These are phyloP conservation scores for Trifolium dubium DNA, from an alignment of 306 rosid species.

Conservation along the genomic window DNA sequence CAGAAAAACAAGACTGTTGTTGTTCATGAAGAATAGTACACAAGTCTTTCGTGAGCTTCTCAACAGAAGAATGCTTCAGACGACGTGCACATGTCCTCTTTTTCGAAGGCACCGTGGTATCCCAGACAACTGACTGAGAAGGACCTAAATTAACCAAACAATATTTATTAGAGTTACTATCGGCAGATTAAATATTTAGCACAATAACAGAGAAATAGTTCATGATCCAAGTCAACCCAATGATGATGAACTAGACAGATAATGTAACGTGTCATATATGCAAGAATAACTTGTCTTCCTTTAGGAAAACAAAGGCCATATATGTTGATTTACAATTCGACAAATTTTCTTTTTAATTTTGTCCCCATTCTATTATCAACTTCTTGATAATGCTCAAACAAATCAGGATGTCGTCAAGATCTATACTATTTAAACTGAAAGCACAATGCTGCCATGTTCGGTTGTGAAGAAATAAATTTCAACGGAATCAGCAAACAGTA, in stretches of 20 bases:
- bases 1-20: conserved; percentile 86
- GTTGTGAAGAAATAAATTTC: conserved; percentile 18
- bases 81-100: conserved; percentile 86
- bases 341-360: neutral
- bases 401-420: conserved; percentile 26
- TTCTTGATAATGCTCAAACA: conserved; percentile 31
- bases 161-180: conserved; percentile 39
- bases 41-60: conserved; percentile 93
- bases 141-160: conserved; percentile 69
- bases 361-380: conserved; percentile 21
- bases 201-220: neutral
- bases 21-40: conserved; percentile 88
- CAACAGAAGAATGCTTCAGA: conserved; percentile 84
- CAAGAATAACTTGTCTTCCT: conserved; percentile 23
- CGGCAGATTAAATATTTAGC: conserved; percentile 23
- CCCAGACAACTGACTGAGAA: conserved; percentile 93
- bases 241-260: neutral
- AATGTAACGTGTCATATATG: conserved; percentile 8
- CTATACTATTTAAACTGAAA: conserved; percentile 39
- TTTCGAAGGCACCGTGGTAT: conserved; percentile 79
- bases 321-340: conserved; percentile 17
- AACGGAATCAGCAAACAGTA: conserved; percentile 29
- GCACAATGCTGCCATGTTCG: conserved; percentile 36
- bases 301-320: conserved; percentile 33
- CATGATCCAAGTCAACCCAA: conserved; percentile 3